Base-by-base conservation (phyloP, 202 grass and related monocot genomes). In the Hordeum pubiflorum region DNA sequence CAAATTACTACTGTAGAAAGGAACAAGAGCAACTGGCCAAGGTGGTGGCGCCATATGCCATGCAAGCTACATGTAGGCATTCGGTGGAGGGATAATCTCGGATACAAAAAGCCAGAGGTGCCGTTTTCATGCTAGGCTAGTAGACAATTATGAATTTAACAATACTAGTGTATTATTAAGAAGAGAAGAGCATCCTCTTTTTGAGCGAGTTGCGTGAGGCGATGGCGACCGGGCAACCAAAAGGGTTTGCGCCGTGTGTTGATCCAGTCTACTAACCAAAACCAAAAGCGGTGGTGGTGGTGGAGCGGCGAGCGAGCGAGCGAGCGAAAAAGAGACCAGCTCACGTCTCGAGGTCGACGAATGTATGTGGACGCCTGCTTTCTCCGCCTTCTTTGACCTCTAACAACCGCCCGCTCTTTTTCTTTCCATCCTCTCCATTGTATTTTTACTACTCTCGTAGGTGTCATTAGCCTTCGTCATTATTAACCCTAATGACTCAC, bases 141-240 rank as follows among this genome's bases (percentile, higher is more conserved):
- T 38, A 38, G 37, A 38, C 9, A 38, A 38, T 38, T 38, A 38
- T 6, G 8, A 41, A 41, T 41, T 41, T 41, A 8, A 46, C 23
- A 29, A 48, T 26, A 6, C 37, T 14, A 59, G 27, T 32, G 24
- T 26, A 26, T 26, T 26, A 32, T 32, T 32, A 32, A 32, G 31
- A 27, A 2, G 24, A n/a, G 14, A 58, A 23, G 17, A 23, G 7
- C 78, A 83, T 18, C 58, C 12, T 29, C 36, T 41, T 59, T 59
- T 52, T 22, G 74, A 83, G 67, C 8, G 38, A 18, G 65, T 74
- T 68, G 65, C 80, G 75, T 79, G 33, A 33, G 4, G 10, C 9
- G 86, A 83, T 27, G 80, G 50, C 75, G 80, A 83, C 86, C 5
- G 20, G 6, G 2, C 37, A 68, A 87, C 80, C 38, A 87, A 83